Evolutionary conservation across 2,329 filamentous ascomycete genomes (phyloP).

Genomic region (Lasiodiplodia theobromae): DNA sequence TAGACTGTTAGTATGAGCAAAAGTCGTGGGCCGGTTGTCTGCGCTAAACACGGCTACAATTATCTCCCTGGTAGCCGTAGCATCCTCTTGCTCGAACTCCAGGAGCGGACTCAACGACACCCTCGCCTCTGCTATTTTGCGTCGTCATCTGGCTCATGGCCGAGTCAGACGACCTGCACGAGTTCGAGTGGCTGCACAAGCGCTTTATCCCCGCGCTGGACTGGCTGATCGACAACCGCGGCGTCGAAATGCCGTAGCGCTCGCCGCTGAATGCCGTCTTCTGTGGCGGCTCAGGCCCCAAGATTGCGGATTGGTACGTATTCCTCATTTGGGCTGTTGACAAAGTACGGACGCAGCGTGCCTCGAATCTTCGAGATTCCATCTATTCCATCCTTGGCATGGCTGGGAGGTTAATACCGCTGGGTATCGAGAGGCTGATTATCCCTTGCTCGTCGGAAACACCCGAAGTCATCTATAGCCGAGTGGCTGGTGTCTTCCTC

Average conservation of each 20-base stretch:
- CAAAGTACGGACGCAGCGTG: not conserved
- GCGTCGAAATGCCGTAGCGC: not conserved
- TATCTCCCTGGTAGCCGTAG: too few relatives aligned
- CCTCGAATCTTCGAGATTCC: not conserved
- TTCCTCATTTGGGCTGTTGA: not conserved
- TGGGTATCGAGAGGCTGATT: not conserved
- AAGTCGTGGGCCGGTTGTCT: too few relatives aligned
- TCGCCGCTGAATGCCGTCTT: not conserved
- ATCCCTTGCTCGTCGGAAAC: not conserved
- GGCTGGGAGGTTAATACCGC: not conserved
- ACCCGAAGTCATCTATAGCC: not conserved
- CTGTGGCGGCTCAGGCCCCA: not conserved
- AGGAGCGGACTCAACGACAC: too few relatives aligned
- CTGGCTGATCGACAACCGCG: not conserved
- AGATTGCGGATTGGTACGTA: not conserved
- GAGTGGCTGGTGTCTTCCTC: not conserved
- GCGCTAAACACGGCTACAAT: too few relatives aligned
- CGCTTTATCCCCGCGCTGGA: not conserved
- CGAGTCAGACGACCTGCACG: not conserved
- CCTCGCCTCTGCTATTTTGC: not conserved
- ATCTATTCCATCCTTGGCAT: not conserved
- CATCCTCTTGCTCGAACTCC: too few relatives aligned
- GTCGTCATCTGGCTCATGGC: constrained; percentile 32
- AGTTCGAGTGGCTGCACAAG: not conserved
- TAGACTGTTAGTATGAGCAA: too few relatives aligned